phyloP scores from a whole-genome alignment of 179 eudicot genomes.

The Corrigiola litoralis region DNA sequence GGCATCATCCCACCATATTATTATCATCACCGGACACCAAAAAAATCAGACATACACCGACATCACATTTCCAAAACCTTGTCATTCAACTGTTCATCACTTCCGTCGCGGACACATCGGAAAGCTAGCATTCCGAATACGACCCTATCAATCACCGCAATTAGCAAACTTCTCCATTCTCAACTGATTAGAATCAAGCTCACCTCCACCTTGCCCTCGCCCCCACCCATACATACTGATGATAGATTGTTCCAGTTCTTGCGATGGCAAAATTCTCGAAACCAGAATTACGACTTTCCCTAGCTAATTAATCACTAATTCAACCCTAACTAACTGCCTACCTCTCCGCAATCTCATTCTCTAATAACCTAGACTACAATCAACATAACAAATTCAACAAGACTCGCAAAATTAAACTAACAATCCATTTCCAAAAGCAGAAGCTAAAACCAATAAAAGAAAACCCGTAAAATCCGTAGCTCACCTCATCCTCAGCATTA shows the following conservation, averaged over 20 bases:
- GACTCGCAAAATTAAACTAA: background rate
- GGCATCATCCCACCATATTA: background rate
- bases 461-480: constrained; percentile 1
- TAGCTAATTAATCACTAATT: too few species aligned
- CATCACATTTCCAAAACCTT: background rate
- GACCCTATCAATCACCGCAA: too few species aligned
- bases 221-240: too few species aligned
- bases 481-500: constrained; percentile 97
- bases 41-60: background rate
- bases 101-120: background rate
- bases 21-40: background rate
- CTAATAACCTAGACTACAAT: background rate
- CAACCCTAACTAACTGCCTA: too few species aligned
- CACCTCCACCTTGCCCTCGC: too few species aligned
- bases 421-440: background rate
- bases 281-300: too few species aligned
- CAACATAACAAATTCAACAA: background rate
- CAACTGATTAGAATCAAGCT: too few species aligned
- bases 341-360: too few species aligned
- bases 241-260: too few species aligned
- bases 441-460: background rate
- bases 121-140: too few species aligned
- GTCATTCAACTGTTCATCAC: background rate
- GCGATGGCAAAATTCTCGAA: too few species aligned
- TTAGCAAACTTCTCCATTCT: too few species aligned